Base-by-base conservation (phyloP, 2,329 filamentous ascomycete genomes). In the Bipolaris gigantea region DNA sequence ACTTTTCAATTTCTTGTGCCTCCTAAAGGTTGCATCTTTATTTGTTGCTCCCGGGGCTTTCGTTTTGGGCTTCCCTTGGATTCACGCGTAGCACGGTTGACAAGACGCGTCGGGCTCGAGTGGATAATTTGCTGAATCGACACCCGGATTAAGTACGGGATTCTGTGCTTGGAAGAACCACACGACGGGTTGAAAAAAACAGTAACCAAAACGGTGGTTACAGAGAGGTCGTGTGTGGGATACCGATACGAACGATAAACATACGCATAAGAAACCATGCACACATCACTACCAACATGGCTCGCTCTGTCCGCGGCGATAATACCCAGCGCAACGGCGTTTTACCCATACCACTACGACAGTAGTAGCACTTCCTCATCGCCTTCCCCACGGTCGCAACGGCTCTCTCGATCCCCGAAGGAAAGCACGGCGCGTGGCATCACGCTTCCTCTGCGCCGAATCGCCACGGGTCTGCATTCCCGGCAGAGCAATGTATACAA, bases 401-500 rank as follows among this genome's bases (percentile, higher is more conserved):
- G 63, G 50, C 57, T 42, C 19, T 30, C 51, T 3, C 50, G 32
- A 33, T 3, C 43, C 36, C 46, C 56, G 1, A 46, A 27, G 32
- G 6, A 53, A 3, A 36, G 50, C 19, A 34, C 50, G 13, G 27
- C 48, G 9, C 50, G 30, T 45, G 53, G 60, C 4, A 38, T 66
- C 19, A 68, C 67, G 8, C 62, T 74, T 4, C 68, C 69, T 7
- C 44, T 75, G 18, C 68, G 63, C 46, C 66, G 64, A 33, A 58
- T 65, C 7, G 63, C 73, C 48, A 57, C 69, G 30, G 75, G 57
- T n/a, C 45, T 64, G n/a, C 54, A 47, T 1, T 27, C 73, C 23
- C 79, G 81, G 39, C 74, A 79, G 53, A 40, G 21, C 19, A 82
- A 83, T 63, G 62, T 67, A 2, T 83, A 80, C 67, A 70, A 74